Base-by-base conservation (phyloP, 345 rosid species). In the Brassica nigra region DNA sequence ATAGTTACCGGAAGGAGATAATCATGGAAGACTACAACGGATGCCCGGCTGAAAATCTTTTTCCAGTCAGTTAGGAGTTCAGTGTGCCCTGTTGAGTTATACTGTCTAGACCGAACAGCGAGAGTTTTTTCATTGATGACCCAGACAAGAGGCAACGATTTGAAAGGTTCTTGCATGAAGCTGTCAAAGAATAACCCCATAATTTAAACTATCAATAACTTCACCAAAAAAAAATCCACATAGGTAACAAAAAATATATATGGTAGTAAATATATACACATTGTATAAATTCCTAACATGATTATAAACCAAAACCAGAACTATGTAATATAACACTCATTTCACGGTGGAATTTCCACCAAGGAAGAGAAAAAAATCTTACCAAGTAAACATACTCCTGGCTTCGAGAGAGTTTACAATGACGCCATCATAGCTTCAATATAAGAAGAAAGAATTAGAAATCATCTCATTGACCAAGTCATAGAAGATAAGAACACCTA, bases 161-260 rank as follows among this genome's bases (percentile, higher is more conserved):
- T 93, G 85, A 93, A 95, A 70, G 99, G 99, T 78, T 95, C 98
- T 90, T 86, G 97, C 95, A 90, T 84, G 70, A 93, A 86, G 88
- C 99, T 95, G 90, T 73, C 74, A 67, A 71, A 64, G 57, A 73
- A 77, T 49, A 67, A 47, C 12, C 62, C 36, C 36, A 49, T n/a
- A 76, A n/a, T 75, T 71, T 39, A 23, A 18, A 39, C 57, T 42
- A 73, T 58, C 33, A 80, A 36, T 47, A 54, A 75, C 7, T 29
- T 36, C 0, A 20, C 57, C 2, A 6, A 44, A 47, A 27, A 9
- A 9, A 62, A 28, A 28, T 57, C 9, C 52, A 78, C 67, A 72
- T 28, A 37, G 47, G 18, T 37, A 28, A n/a, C 33, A 68, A 70
- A 58, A 68, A 70, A 58, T 31, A 61, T 70, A 54, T 42, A 0